A percentile compares a stretch with the other conserved stretches of the same genome.
Conservation (phyloP, 1,284 basidiomycete species). For the Austroboletus novae-zelandiae region DNA sequence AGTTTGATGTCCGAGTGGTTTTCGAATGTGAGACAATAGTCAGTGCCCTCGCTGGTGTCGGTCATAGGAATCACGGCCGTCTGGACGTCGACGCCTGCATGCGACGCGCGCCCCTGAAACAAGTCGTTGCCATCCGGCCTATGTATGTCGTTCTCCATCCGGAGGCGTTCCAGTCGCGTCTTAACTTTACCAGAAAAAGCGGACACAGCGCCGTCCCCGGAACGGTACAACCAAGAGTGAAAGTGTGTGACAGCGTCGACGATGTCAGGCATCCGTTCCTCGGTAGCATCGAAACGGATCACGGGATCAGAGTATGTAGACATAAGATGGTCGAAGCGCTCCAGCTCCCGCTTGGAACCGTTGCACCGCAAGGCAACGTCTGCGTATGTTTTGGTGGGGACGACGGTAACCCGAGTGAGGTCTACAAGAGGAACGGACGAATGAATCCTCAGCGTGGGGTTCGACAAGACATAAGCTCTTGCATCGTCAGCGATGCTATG, state of each 20-base stretch:
- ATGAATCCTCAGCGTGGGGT: conserved; percentile 5
- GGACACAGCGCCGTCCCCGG: background rate
- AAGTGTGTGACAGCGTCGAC: conserved; percentile 19
- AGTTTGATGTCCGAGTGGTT: conserved; percentile 18
- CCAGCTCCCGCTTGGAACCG: conserved; percentile 10
- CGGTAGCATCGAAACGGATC: conserved; percentile 7
- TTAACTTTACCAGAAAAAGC: conserved; percentile 14
- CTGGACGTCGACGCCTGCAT: conserved; percentile 5
- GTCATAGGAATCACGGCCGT: conserved; percentile 6
- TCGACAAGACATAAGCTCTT: conserved; percentile 11
- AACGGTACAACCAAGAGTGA: conserved; percentile 21
- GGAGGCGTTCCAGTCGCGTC: conserved; percentile 9
- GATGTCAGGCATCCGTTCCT: background rate
- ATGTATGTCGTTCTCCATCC: background rate
- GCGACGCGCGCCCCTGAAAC: conserved; percentile 1
- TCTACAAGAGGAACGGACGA: too few relatives aligned
- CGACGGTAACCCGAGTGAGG: conserved; percentile 4
- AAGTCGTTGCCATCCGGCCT: conserved; percentile 14
- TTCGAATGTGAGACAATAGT: conserved; percentile 20
- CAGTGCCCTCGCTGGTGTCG: conserved; percentile 5
- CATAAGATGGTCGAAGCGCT: conserved; percentile 19
- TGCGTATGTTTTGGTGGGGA: conserved; percentile 8
- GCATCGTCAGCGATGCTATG: conserved; percentile 1
- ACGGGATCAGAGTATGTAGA: conserved; percentile 2
- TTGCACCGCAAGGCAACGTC: conserved; percentile 3